Base-by-base conservation (phyloP, 345 rosid species). In the Lepidium sativum region DNA sequence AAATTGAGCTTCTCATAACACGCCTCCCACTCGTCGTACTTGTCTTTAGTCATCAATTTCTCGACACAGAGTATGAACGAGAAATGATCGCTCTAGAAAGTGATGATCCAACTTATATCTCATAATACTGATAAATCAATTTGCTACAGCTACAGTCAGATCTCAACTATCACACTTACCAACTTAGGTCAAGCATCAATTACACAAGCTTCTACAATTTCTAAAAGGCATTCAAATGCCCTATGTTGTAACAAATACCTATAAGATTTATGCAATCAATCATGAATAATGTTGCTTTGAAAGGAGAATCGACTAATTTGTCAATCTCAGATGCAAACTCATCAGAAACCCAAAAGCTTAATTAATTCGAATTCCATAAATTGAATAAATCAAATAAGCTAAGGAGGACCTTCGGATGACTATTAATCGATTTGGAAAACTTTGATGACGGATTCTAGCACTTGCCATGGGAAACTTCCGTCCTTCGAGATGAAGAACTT, bases 201-300 rank as follows among this genome's bases (percentile, higher is more conserved):
- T 0, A 91, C 97, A 63, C 99, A 94, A 12, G 96, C 97, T 75
- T 94, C 97, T 40, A 94, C 82, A 0, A 92, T 86, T 71, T 89
- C 86, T 75, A 94, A 79, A 8, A 84, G 64, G 79, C 99, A 94
- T 59, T 94, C 97, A 17, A 34, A 72, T 1, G 86, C 84, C 32
- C 97, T 97, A 17, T 89, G 99, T 96, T 86, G 87, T 83, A 74
- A 80, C 16, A n/a, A n/a, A n/a, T n/a, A n/a, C n/a, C n/a, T n/a
- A n/a, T n/a, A n/a, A n/a, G n/a, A n/a, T n/a, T n/a, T n/a, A n/a
- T n/a, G n/a, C 48, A 67, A 21, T 32, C 32, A 18, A 21, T 10
- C 23, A 8, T 34, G 38, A 27, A 6, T 4, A 45, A 8, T 17
- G 13, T 5, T 40, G 21, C 17, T 59, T 29, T 18, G 6, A 47